phyloP scores from a whole-genome alignment of 306 rosid genomes.

The Chamaecrista fasciculata region DNA sequence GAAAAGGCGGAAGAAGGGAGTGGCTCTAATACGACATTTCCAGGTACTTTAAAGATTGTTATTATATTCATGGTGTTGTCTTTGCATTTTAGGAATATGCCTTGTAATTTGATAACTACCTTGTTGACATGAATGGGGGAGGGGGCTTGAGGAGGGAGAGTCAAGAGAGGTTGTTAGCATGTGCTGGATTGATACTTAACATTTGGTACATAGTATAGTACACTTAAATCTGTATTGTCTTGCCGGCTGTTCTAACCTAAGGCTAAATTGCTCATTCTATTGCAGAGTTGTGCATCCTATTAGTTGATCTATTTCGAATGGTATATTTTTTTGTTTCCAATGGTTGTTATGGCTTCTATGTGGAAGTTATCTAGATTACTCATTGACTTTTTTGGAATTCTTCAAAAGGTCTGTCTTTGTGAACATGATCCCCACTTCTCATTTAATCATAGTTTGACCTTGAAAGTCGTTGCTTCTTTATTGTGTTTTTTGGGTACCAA shows the following conservation, averaged over 20 bases:
- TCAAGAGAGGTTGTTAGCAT: not conserved
- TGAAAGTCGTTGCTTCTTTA: not conserved
- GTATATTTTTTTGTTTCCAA: not conserved
- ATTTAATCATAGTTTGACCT: not conserved
- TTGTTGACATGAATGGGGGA: conserved; percentile 3
- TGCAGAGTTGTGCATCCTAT: not conserved
- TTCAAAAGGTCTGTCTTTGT: not conserved
- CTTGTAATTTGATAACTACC: not conserved
- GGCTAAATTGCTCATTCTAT: not conserved
- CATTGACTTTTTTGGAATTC: not conserved
- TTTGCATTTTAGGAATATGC: conserved; percentile 7
- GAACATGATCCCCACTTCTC: not conserved
- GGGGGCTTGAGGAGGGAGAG: not conserved
- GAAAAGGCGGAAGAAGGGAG: conserved; percentile 74
- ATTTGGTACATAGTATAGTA: too few relatives aligned
- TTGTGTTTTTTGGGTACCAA: not conserved
- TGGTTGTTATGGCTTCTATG: not conserved
- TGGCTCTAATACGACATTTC: conserved; percentile 85
- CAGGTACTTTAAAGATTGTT: conserved; percentile 58
- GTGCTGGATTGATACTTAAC: not conserved
- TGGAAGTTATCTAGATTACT: not conserved
- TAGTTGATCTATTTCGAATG: not conserved
- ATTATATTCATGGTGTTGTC: conserved; percentile 4
- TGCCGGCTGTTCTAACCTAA: not conserved
- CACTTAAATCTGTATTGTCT: not conserved